Evolutionary conservation across 805 yeast genomes (phyloP).

Genomic region (Candida nemodendra): DNA sequence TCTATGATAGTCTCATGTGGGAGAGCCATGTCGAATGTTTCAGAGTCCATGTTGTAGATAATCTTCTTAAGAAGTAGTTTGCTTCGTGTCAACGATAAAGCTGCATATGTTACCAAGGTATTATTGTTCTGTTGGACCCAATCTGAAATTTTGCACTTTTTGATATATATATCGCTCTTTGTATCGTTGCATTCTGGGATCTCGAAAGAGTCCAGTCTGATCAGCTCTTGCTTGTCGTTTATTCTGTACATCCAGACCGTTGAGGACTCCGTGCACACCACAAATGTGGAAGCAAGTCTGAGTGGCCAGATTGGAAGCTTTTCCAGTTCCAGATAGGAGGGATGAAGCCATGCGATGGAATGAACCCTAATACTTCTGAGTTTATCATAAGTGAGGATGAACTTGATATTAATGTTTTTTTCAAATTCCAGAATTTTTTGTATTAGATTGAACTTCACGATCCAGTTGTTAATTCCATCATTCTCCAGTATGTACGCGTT

Average conservation of each 20-base stretch:
- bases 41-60: slow-evolving; percentile 1
- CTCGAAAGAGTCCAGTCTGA: slow-evolving; percentile 7
- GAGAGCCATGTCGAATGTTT: slow-evolving; percentile 1
- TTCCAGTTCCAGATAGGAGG: neutral
- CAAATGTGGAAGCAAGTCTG: slow-evolving; percentile 7
- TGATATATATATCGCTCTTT: slow-evolving; percentile 5
- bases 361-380: slow-evolving; percentile 22
- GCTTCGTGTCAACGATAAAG: slow-evolving; percentile 12
- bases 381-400: slow-evolving; percentile 12
- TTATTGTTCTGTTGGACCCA: slow-evolving; percentile 7
- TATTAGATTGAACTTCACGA: slow-evolving; percentile 13
- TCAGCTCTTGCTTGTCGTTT: slow-evolving; percentile 1
- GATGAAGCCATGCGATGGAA: slow-evolving; percentile 22
- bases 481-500: slow-evolving; percentile 18
- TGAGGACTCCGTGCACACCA: slow-evolving; percentile 17
- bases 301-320: slow-evolving; percentile 16
- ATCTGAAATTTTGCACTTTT: slow-evolving; percentile 15
- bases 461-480: slow-evolving; percentile 18
- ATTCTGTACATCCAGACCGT: slow-evolving; percentile 16
- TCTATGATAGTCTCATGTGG: slow-evolving; percentile 4
- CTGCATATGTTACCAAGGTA: slow-evolving; percentile 6
- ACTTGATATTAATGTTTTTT: slow-evolving; percentile 11
- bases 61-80: slow-evolving; percentile 10
- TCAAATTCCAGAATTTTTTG: slow-evolving; percentile 13
- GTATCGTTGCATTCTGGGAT: slow-evolving; percentile 1